These are phyloP conservation scores for Daldinia vernicosa DNA, from an alignment of 495 filamentous ascomycete species.

Conservation along the genomic window DNA sequence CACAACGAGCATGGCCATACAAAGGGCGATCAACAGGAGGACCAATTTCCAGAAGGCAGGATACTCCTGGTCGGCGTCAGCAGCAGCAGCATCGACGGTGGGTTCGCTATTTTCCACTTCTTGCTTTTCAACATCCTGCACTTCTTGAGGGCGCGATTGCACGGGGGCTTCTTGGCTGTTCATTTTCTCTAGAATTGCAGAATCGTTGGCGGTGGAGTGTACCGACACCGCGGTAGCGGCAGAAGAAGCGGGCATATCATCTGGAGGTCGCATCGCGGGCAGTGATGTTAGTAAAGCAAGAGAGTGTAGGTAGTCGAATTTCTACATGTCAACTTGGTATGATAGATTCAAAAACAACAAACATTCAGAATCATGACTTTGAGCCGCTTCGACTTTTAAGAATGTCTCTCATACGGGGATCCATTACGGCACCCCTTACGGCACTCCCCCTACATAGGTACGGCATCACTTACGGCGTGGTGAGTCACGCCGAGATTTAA, in stretches of 20 bases:
- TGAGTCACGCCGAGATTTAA: constrained; percentile 4
- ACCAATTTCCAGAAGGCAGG: constrained; percentile 30
- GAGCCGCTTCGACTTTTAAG: not conserved
- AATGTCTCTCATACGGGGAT: not conserved
- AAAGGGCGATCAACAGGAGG: constrained; percentile 30
- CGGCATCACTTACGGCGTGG: not conserved
- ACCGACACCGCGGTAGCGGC: not conserved
- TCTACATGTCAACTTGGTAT: constrained; percentile 6
- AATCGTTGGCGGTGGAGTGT: not conserved
- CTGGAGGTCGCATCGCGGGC: constrained; percentile 3
- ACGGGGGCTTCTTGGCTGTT: constrained; percentile 14
- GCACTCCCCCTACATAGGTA: not conserved
- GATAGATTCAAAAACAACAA: not conserved
- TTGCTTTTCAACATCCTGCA: constrained; percentile 10
- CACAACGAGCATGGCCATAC: constrained; percentile 29
- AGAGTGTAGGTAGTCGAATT: not conserved
- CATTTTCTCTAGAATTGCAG: constrained; percentile 5
- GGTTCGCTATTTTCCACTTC: constrained; percentile 17
- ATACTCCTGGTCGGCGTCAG: constrained; percentile 22
- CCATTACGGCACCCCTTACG: not conserved
- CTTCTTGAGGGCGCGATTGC: constrained; percentile 14
- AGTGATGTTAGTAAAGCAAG: not conserved
- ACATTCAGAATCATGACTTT: not conserved
- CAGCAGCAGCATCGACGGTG: constrained; percentile 3
- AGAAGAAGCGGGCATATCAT: constrained; percentile 8